Conservation (phyloP, 2,329 filamentous ascomycete genomes). For the Verticillium nonalfalfae region DNA sequence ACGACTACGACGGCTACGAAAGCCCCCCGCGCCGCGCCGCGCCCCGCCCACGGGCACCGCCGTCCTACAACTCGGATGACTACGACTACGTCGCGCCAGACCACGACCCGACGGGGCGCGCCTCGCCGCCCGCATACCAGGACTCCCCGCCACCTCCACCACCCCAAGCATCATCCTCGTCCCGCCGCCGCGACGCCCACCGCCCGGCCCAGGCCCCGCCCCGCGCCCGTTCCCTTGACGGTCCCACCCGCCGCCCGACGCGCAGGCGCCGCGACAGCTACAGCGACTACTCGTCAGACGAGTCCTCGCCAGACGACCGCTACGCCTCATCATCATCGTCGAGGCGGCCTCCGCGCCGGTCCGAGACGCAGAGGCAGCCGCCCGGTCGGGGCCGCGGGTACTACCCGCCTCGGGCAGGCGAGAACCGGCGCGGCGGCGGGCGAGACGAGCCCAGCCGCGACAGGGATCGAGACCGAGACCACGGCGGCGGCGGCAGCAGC, state of each 20-base stretch:
- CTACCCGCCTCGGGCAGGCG: background rate
- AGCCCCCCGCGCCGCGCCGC: slow-evolving; percentile 1
- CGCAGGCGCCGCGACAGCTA: background rate
- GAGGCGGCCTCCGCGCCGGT: background rate
- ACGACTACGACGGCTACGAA: slow-evolving; percentile 5
- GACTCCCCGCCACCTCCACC: background rate
- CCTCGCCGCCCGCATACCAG: background rate
- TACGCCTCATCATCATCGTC: background rate
- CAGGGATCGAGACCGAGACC: too few species aligned
- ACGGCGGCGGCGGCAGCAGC: background rate
- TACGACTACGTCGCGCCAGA: slow-evolving; percentile 3
- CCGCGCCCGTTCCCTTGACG: slow-evolving; percentile 3
- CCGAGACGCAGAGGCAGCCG: background rate
- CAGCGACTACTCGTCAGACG: slow-evolving; percentile 4
- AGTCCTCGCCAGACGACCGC: slow-evolving; percentile 7
- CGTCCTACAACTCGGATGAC: background rate
- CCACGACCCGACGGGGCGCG: background rate
- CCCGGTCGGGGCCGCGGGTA: background rate
- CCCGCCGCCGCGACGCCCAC: background rate
- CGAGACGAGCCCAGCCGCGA: background rate
- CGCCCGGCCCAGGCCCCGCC: background rate
- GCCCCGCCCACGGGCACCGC: slow-evolving; percentile 1
- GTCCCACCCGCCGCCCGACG: background rate
- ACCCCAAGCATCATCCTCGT: too few species aligned
- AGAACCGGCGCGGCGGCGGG: background rate